Conservation (phyloP, 2,329 filamentous ascomycete species). For the Sphaerulina vaccinii region DNA sequence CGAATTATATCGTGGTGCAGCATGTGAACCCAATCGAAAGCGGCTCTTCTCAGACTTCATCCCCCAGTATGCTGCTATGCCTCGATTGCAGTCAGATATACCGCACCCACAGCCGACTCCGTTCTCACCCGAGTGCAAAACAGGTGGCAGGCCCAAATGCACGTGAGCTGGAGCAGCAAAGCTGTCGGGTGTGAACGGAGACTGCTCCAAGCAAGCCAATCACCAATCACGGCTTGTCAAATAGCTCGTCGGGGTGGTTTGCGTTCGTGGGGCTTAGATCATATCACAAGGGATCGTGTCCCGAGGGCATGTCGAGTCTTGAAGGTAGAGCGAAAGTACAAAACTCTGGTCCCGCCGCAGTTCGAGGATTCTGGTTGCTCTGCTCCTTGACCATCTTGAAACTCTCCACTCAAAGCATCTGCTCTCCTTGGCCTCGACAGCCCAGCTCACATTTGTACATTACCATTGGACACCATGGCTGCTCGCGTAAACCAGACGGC, state of each 20-base stretch:
- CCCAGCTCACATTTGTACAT: background rate
- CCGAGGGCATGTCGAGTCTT: conserved; percentile 12
- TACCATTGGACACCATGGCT: conserved; percentile 4
- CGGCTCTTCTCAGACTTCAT: background rate
- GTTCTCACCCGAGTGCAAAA: background rate
- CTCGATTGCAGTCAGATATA: background rate
- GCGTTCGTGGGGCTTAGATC: conserved; percentile 12
- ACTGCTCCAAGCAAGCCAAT: conserved; percentile 5
- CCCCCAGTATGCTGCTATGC: background rate
- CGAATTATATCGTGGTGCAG: background rate
- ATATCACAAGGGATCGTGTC: conserved; percentile 12
- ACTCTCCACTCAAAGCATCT: background rate
- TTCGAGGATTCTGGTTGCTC: background rate
- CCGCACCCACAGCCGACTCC: background rate
- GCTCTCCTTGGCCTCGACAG: background rate
- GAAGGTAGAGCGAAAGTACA: conserved; percentile 12
- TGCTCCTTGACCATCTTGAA: background rate
- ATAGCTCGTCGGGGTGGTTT: conserved; percentile 13
- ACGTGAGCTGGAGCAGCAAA: background rate
- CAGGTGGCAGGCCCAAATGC: background rate
- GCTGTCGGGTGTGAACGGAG: conserved; percentile 3
- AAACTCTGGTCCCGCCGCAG: conserved; percentile 8
- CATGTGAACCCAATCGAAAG: background rate
- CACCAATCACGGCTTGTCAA: conserved; percentile 8
- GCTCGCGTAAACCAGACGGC: conserved; percentile 77